Evolutionary conservation across 805 yeast genomes (phyloP).

Genomic region (Ogataea philodendri): DNA sequence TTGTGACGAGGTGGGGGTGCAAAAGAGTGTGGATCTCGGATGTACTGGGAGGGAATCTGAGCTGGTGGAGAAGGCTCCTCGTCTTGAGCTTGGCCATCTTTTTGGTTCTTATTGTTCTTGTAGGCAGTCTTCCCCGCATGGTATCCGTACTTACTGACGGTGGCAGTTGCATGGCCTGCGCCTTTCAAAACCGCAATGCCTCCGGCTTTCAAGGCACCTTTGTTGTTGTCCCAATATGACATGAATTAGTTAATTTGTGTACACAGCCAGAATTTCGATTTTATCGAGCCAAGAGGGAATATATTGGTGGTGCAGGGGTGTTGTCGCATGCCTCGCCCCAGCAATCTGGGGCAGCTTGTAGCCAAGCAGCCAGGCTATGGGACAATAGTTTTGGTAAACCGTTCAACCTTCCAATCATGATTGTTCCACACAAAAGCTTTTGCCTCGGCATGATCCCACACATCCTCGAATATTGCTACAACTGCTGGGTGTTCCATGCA

Average conservation of each 20-base stretch:
- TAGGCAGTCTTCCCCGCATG: conserved; percentile 47
- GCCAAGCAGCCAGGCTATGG: too few relatives aligned
- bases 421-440: too few relatives aligned
- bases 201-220: conserved; percentile 48
- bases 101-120: conserved; percentile 37
- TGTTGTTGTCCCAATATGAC: conserved; percentile 52
- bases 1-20: conserved; percentile 34
- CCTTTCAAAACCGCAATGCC: conserved; percentile 49
- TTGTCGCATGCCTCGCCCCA: too few relatives aligned
- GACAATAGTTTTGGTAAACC: too few relatives aligned
- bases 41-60: conserved; percentile 21
- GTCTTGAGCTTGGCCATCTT: conserved; percentile 8
- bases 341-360: too few relatives aligned
- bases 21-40: conserved; percentile 34
- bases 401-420: too few relatives aligned
- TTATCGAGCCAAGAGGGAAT: too few relatives aligned
- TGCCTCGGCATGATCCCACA: too few relatives aligned
- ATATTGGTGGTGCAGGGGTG: too few relatives aligned
- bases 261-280: conserved; percentile 10
- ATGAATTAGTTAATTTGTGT: conserved; percentile 13
- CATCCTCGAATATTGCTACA: too few relatives aligned
- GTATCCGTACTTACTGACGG: conserved; percentile 46
- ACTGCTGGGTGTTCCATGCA: too few relatives aligned
- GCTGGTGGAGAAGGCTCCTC: conserved; percentile 17
- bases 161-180: conserved; percentile 49